Conservation (phyloP, 345 rosid genomes). For the Lepidium sativum region DNA sequence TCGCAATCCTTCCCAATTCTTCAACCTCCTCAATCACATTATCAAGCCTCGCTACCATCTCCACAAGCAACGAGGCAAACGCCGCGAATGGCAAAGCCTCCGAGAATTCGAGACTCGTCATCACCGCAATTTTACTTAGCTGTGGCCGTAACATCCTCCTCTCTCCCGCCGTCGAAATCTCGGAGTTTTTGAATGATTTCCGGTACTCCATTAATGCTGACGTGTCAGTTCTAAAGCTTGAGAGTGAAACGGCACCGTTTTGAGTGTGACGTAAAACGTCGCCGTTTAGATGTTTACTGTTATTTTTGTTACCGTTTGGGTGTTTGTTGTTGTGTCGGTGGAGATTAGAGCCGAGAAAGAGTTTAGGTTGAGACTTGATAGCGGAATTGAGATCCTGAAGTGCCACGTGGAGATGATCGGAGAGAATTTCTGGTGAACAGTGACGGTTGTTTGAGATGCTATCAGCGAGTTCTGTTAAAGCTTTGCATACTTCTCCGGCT, state of each 20-base stretch:
- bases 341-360: conserved; percentile 57
- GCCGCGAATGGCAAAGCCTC: conserved; percentile 91
- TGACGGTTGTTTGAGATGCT: conserved; percentile 56
- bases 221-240: conserved; percentile 60
- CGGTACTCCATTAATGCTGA: conserved; percentile 50
- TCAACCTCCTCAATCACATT: conserved; percentile 60
- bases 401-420: conserved; percentile 71
- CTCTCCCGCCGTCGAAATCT: conserved; percentile 25
- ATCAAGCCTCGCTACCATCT: conserved; percentile 70
- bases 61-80: conserved; percentile 68
- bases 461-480: conserved; percentile 46
- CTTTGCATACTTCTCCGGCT: conserved; percentile 61
- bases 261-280: conserved; percentile 5
- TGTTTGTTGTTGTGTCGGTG: neutral
- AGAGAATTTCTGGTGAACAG: conserved; percentile 69
- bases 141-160: conserved; percentile 59
- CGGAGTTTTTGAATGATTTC: conserved; percentile 36
- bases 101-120: conserved; percentile 61
- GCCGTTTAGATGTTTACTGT: neutral
- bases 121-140: conserved; percentile 51
- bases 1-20: conserved; percentile 55
- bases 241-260: conserved; percentile 31
- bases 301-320: neutral
- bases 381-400: conserved; percentile 69
- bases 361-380: conserved; percentile 67